Base-by-base conservation (phyloP, 2,329 filamentous ascomycete species). In the Helminthosporium solani region DNA sequence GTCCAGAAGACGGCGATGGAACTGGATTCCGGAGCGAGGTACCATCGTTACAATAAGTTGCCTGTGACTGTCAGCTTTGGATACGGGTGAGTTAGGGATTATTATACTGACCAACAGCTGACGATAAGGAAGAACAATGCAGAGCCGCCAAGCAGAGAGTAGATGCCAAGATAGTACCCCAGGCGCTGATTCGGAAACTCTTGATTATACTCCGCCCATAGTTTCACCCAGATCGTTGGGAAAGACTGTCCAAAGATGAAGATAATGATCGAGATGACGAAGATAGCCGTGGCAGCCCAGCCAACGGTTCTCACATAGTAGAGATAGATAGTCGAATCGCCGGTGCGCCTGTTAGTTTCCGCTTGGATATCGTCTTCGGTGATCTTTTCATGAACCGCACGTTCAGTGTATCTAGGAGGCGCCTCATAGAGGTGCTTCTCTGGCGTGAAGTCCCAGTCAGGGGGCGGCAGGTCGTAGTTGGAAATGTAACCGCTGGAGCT, bases 31-130 rank as follows among this genome's bases (percentile, higher is more conserved):
- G n/a, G 77, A 79, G 23, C 71, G 73, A 2, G 78, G 78, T 3
- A 80, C 75, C 74, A 81, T 79, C 2, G 66, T 73, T 25, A 80
- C 74, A 37, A 80, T 75, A 51, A 80, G 68, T 59, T 78, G 73
- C 67, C 70, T 72, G 23, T 2, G 40, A 16, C n/a, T 8, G 28
- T 44, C 28, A 53, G 38, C 35, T 43, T 18, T 20, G 8, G 9
- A 19, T 9, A 9, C 2, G 5, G 15, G 6, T 33, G 12, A 14
- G 12, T 30, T 14, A 33, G 15, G 30, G 6, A 31, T 3, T 15
- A n/a, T n/a, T 9, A 3, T 3, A 55, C 52, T 47, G 49, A 55
- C 62, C 66, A 66, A 46, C 61, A 61, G 46, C 61, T 64, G 34
- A 67, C 42, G 12, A 61, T 53, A 15, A 67, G 47, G 47, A 66